phyloP scores from a whole-genome alignment of 371 early-diverging fungal species.

The Batrachochytrium dendrobatidis region DNA sequence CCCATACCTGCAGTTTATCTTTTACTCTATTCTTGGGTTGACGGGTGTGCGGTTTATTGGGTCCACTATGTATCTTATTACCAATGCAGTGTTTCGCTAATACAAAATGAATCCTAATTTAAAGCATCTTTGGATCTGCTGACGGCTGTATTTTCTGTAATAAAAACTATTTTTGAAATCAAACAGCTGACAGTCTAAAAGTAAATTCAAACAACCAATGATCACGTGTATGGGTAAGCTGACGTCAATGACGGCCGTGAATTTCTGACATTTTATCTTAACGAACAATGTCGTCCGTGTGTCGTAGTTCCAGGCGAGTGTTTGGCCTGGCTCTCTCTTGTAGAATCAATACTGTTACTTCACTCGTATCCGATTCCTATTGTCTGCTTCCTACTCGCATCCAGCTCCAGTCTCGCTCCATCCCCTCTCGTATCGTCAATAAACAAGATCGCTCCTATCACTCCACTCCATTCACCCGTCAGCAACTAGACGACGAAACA shows the following conservation, averaged over 20 bases:
- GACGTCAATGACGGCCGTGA: no score
- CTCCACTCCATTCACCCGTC: no score
- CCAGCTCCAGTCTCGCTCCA: no score
- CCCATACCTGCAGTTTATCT: constrained; percentile 69
- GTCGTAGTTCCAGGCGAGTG: no score
- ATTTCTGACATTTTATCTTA: no score
- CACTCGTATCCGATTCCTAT: no score
- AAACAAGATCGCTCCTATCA: no score
- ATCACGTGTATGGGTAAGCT: not conserved
- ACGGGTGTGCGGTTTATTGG: constrained; percentile 70
- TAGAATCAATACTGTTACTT: no score
- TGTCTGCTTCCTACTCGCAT: no score
- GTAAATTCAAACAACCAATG: not conserved
- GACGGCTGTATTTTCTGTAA: not conserved
- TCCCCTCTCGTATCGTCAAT: no score
- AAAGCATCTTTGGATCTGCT: not conserved
- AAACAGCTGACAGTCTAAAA: not conserved
- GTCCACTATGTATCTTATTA: constrained; percentile 53
- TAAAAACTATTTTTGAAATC: not conserved
- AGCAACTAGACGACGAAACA: constrained; percentile 20
- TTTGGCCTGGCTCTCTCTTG: no score
- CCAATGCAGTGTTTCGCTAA: constrained; percentile 22
- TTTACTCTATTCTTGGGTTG: constrained; percentile 73
- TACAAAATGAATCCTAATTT: not conserved
- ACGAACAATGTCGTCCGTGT: no score